A percentile compares a stretch with the other conserved stretches of the same genome.
Evolutionary conservation across 164 flowering plant genomes (phyloP).

Genomic region (Macadamia integrifolia): DNA sequence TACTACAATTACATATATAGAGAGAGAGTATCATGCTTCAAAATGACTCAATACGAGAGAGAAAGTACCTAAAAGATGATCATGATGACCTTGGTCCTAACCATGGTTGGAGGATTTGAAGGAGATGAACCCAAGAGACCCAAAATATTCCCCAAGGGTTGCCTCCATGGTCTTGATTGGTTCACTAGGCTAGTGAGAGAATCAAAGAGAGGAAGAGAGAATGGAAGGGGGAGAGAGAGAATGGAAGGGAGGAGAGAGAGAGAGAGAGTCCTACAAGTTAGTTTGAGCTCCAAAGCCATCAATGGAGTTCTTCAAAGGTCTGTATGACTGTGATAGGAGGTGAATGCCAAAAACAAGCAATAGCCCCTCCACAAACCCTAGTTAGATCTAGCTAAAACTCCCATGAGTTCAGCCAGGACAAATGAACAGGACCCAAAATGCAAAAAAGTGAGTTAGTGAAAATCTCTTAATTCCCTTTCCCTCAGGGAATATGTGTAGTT

Average conservation of each 20-base stretch:
- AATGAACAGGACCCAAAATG: constrained; percentile 32
- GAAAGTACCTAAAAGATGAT: constrained; percentile 6
- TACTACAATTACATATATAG: constrained; percentile 9
- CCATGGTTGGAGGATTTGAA: constrained; percentile 61
- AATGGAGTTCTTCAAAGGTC: constrained; percentile 33
- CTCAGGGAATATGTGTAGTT: constrained; percentile 28
- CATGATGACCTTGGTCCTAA: constrained; percentile 56
- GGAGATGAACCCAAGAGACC: constrained; percentile 50
- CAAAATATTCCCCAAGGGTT: constrained; percentile 58
- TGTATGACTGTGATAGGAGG: constrained; percentile 12
- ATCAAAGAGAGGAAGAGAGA: background rate
- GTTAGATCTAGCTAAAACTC: constrained; percentile 33
- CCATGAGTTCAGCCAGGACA: constrained; percentile 37
- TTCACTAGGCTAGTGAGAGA: background rate
- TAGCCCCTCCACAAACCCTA: constrained; percentile 20
- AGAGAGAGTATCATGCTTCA: constrained; percentile 8
- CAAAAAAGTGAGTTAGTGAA: constrained; percentile 2
- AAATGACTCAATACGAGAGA: background rate
- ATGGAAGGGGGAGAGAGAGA: background rate
- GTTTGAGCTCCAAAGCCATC: constrained; percentile 24
- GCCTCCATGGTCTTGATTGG: constrained; percentile 19
- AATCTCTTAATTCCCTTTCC: constrained; percentile 26
- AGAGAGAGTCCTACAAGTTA: constrained; percentile 7
- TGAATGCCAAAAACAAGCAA: constrained; percentile 18
- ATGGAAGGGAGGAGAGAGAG: background rate